These are phyloP conservation scores for Halocafeteria seosinensis DNA, from an alignment of 108 stramenopile species.

Conservation along the genomic window DNA sequence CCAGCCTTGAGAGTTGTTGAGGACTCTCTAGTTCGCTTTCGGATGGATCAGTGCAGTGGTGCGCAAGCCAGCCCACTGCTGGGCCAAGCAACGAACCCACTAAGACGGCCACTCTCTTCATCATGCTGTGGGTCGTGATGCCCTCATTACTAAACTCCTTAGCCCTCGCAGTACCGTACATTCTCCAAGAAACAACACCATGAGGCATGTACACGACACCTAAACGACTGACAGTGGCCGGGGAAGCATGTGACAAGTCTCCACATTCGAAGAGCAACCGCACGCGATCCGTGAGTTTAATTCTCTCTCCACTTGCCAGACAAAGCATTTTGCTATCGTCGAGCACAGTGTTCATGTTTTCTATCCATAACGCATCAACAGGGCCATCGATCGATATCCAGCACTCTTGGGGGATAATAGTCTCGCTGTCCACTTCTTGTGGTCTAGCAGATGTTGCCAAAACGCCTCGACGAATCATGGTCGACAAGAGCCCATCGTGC, in stretches of 20 bases:
- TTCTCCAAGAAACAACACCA: constrained; percentile 36
- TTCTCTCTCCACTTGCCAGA: constrained; percentile 44
- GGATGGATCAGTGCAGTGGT: background rate
- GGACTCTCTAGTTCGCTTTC: too few species aligned
- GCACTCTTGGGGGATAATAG: constrained; percentile 19
- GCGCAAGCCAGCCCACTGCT: too few species aligned
- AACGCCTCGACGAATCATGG: constrained; percentile 18
- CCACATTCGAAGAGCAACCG: constrained; percentile 49
- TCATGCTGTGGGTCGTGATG: background rate
- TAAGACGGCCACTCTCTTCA: background rate
- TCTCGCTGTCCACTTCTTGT: too few species aligned
- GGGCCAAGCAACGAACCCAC: background rate
- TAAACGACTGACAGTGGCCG: constrained; percentile 42
- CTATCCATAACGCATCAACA: constrained; percentile 51
- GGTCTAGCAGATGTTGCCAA: constrained; percentile 22
- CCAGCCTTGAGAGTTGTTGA: too few species aligned
- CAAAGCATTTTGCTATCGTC: constrained; percentile 40
- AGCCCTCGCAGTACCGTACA: too few species aligned
- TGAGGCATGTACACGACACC: constrained; percentile 49
- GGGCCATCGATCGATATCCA: constrained; percentile 50
- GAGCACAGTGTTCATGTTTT: constrained; percentile 52
- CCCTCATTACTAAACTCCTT: too few species aligned
- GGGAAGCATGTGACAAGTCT: constrained; percentile 39
- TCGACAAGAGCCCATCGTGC: constrained; percentile 36
- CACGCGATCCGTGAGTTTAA: constrained; percentile 36